Base-by-base conservation (phyloP, 305 asterid species). In the Solanum hybrid region DNA sequence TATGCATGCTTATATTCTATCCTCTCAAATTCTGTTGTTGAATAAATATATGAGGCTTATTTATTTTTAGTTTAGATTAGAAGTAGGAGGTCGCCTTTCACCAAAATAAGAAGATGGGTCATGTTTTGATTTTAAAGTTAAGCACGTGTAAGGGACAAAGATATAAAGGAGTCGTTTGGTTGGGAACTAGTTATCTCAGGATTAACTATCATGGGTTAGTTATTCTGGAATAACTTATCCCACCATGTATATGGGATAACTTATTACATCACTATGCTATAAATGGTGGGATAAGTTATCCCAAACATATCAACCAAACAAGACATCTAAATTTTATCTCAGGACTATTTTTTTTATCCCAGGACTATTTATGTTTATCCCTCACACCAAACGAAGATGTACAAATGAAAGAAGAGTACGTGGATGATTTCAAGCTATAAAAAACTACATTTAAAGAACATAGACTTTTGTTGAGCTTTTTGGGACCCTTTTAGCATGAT, bases 321-420 rank as follows among this genome's bases (percentile, higher is more conserved):
- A 37, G 12, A 37, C 12, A 37, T 37, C 42, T 37, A 37, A 37
- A 0, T 37, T 37, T 37, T 37, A 37, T 37, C 12, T 3, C 42
- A 37, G 0, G 11, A 37, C 11, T 37, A 37, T 37, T 37, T 8
- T 37, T 37, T 37, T 37, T n/a, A 37, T 37, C 12, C 1, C 42
- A 37, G 0, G 0, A 37, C 0, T 37, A 37, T 37, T 37, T 37
- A 37, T 37, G 4, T 0, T 37, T 37, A 37, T 37, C 42, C 0
- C 8, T 37, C 42, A 37, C 42, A 9, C 42, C 12, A 37, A 37
- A 37, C 42, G 12, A 37, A 7, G 64, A 24, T 4, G 9, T n/a
- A 37, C 17, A 14, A 80, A 24, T 38, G n/a, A 38, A 79, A 37
- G 32, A 6, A 79, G 35, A 4, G 4, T 12, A 38, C 86, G 86